Evolutionary conservation across 2,329 filamentous ascomycete genomes (phyloP), one percentile per base, ranked within the genome.

Genomic region (Zasmidium cellare): DNA sequence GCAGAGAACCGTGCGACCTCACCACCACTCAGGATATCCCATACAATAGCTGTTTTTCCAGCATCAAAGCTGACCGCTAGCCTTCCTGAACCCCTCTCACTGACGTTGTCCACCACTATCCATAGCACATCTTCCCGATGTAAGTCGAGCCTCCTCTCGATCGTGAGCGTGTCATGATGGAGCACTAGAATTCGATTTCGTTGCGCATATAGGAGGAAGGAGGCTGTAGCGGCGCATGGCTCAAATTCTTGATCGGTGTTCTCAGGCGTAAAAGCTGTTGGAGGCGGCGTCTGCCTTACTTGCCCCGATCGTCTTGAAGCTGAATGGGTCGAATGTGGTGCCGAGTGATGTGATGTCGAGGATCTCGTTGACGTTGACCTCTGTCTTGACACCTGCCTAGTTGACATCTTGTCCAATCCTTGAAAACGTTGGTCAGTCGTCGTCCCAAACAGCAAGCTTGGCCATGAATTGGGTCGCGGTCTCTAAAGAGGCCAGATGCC

Each of bases 31-130:
- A 96, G 86, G 60, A 97, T 82, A 76, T 99, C 93, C 94, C 94
- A 99, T 7, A 97, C 91, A 71, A 97, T 96, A 3, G 92, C 91
- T 1, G 91, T 96, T 74, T 93, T 90, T 38, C 91, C 88, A 18
- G 85, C 84, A 79, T 99, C 94, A 70, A 96, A 97, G 77, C 92
- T 97, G 61, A 96, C 91, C 2, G 96, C 92, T 59, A 96, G 77
- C 62, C 92, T 83, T 24, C 93, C 94, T 0, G 88, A 87, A 2
- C 92, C 92, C 60, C 86, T 80, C 66, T 97, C 92, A 74, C 92
- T 97, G 56, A 90, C 86, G 71, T 92, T 97, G 74, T 99, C 94
- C 53, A 96, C 92, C 1, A 88, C 87, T 55, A 99, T 85, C 69
- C 96, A 83, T 55, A 88, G 83, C 25, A 99, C 87, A 65, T 96